Base-by-base conservation (phyloP, 352 stramenopile genomes). In the Phytophthora gonapodyides region DNA sequence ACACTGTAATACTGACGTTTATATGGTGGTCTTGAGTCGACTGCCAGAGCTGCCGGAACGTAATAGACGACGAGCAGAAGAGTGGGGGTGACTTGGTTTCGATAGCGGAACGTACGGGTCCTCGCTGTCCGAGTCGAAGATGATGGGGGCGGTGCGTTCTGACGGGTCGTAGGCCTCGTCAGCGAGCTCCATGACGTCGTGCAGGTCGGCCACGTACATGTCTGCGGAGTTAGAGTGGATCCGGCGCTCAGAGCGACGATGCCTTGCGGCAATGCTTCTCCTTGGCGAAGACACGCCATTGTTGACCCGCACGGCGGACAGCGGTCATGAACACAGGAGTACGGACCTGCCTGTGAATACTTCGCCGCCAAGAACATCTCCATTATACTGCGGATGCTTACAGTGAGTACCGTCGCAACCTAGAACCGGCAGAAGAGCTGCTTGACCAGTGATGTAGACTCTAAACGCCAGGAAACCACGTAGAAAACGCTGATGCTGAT, bases 141-240 rank as follows among this genome's bases (percentile, higher is more conserved):
- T 46, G 21, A 66, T 63, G 35, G 46, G 30, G 27, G 51, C 51
- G 33, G 57, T 33, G 21, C 44, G 43, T 12, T 67, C 49, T 0
- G 21, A 16, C 6, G 55, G 61, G 15, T 74, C 51, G 50, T 64
- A 69, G 13, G 42, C 54, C n/a, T 57, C 53, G 34, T 67, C 61
- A 35, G 63, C 55, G 17, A 69, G 60, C 60, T 69, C 61, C 65
- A 73, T 73, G 31, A 70, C 62, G 49, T 70, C 62, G 56, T 70
- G 62, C 13, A 71, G 57, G 57, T 71, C 62, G 0, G 56, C 67
- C 37, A 67, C 62, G 27, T 57, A 71, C 57, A 71, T 70, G 47
- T 27, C 33, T 7, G 11, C 12, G 31, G 31, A 43, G 19, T 54
- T 34, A 31, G 21, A 12, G 40, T 9, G 19, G 13, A 16, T n/a